Conservation (phyloP, 371 early-diverging fungal genomes). For the Mortierella sp. region DNA sequence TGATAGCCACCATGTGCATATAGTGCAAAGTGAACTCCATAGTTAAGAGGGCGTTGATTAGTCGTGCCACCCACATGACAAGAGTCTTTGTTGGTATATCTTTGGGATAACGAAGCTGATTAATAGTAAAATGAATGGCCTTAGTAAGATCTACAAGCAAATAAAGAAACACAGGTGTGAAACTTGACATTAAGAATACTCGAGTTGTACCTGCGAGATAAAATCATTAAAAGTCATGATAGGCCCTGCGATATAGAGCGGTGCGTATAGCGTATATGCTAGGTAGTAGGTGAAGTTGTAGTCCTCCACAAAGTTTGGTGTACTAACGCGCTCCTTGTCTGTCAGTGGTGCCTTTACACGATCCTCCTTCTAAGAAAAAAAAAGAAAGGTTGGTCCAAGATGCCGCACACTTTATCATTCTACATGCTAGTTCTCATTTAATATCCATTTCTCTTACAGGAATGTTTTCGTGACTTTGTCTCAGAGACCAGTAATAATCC, state of each 20-base stretch:
- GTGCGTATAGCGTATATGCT: constrained; percentile 88
- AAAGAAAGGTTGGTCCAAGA: background rate
- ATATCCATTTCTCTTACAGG: constrained; percentile 6
- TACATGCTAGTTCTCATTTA: background rate
- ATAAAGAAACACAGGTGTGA: background rate
- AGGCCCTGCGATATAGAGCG: constrained; percentile 95
- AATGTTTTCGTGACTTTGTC: background rate
- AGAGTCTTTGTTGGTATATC: constrained; percentile 59
- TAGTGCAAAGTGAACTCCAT: constrained; percentile 90
- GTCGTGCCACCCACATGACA: constrained; percentile 63
- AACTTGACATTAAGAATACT: background rate
- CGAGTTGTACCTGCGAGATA: constrained; percentile 75
- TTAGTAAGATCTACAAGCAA: background rate
- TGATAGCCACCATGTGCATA: constrained; percentile 89
- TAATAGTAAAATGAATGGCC: background rate
- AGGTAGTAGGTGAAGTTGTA: constrained; percentile 84
- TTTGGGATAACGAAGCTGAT: constrained; percentile 65
- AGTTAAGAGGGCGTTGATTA: constrained; percentile 65
- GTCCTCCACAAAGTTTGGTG: constrained; percentile 66
- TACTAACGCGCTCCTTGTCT: constrained; percentile 75
- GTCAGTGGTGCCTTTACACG: constrained; percentile 50
- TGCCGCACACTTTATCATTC: background rate
- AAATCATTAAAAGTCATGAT: constrained; percentile 96
- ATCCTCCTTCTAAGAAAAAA: constrained; percentile 59
- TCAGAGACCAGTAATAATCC: constrained; percentile 90